Percentiles rank a stretch among this genome's conserved stretches.
Evolutionary conservation across 352 stramenopile genomes (phyloP).

Genomic region (Saprolegnia parasitica): DNA sequence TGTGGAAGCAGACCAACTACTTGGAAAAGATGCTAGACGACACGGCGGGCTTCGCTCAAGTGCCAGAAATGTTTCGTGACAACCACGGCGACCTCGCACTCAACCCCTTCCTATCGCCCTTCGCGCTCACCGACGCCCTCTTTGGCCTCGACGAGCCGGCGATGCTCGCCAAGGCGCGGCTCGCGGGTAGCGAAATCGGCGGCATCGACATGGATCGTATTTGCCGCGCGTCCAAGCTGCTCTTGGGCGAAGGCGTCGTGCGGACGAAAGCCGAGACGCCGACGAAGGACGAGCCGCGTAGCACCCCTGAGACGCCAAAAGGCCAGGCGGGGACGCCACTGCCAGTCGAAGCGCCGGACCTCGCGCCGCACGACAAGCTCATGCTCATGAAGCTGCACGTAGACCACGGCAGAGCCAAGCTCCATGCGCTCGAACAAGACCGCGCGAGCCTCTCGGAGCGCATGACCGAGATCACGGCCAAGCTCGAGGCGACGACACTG

Average conservation of each 20-base stretch:
- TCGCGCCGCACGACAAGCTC: slow-evolving; percentile 43
- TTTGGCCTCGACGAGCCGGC: slow-evolving; percentile 57
- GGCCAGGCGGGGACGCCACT: neutral
- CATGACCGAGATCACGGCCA: slow-evolving; percentile 35
- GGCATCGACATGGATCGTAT: slow-evolving; percentile 55
- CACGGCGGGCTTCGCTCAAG: slow-evolving; percentile 47
- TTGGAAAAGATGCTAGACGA: slow-evolving; percentile 72
- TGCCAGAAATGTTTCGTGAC: slow-evolving; percentile 20
- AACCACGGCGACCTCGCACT: slow-evolving; percentile 40
- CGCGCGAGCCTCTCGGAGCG: slow-evolving; percentile 44
- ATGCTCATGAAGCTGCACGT: slow-evolving; percentile 52
- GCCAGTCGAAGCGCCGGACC: neutral
- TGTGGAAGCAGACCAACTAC: slow-evolving; percentile 74
- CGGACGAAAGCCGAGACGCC: neutral
- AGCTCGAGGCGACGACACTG: slow-evolving; percentile 21
- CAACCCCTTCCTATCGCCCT: slow-evolving; percentile 58
- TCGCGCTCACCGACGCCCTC: neutral
- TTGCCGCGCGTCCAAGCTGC: slow-evolving; percentile 44
- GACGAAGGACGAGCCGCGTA: no score
- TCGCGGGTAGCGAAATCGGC: slow-evolving; percentile 42
- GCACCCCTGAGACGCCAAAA: no score
- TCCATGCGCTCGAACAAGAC: slow-evolving; percentile 53
- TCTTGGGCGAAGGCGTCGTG: slow-evolving; percentile 32
- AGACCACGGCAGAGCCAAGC: slow-evolving; percentile 54
- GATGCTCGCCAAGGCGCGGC: slow-evolving; percentile 34